Evolutionary conservation across 176 grass and related monocot species (phyloP).

Genomic region (Bolboschoenus planiculmis): DNA sequence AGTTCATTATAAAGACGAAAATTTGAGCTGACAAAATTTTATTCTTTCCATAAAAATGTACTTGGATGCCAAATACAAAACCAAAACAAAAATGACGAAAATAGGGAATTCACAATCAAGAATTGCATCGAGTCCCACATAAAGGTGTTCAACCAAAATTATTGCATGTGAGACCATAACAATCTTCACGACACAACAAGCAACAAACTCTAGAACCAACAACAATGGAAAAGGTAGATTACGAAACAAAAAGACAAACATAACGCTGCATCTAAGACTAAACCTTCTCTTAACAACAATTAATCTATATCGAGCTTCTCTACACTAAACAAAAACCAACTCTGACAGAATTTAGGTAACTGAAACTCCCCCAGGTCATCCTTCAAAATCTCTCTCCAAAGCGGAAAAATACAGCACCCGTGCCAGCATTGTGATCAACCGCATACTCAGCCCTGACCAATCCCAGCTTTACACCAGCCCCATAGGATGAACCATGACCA

Average conservation of each 20-base stretch:
- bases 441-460: constrained; percentile 91
- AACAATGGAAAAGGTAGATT: not conserved
- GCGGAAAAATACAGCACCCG: constrained; percentile 76
- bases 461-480: constrained; percentile 78
- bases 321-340: constrained; percentile 15
- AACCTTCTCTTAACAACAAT: constrained; percentile 2
- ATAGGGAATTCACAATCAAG: not conserved
- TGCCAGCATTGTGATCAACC: constrained; percentile 83
- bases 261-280: not conserved
- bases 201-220: not conserved
- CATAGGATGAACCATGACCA: constrained; percentile 91
- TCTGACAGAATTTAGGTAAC: not conserved
- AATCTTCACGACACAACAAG: not conserved
- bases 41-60: not conserved
- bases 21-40: not conserved
- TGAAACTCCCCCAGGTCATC: not conserved
- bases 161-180: constrained; percentile 8
- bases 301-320: constrained; percentile 2
- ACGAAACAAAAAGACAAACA: not conserved
- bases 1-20: too few species aligned
- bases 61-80: not conserved
- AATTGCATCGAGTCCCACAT: not conserved
- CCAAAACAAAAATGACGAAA: not conserved
- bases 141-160: not conserved
- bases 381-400: constrained; percentile 90